phyloP scores from a whole-genome alignment of 768 basidiomycete genomes.

The Hortiboletus campestris region DNA sequence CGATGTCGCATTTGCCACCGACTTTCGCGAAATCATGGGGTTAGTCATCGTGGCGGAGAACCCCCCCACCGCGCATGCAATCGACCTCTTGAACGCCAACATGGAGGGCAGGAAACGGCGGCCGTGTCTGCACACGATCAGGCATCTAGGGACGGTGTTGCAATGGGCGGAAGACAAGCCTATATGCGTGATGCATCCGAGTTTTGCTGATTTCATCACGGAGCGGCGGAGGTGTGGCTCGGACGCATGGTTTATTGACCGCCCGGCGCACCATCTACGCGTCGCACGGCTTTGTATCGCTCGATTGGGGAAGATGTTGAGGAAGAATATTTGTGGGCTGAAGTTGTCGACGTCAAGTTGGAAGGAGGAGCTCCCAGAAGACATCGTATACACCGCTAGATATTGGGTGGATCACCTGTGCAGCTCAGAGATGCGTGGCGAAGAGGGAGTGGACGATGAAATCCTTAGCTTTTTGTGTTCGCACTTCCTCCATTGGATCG shows the following conservation, averaged over 20 bases:
- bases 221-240: slow-evolving; percentile 28
- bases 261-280: slow-evolving; percentile 16
- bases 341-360: slow-evolving; percentile 19
- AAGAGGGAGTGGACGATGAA: slow-evolving; percentile 9
- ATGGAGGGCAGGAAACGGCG: slow-evolving; percentile 12
- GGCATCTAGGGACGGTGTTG: slow-evolving; percentile 25
- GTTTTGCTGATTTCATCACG: slow-evolving; percentile 35
- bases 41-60: slow-evolving; percentile 29
- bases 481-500: slow-evolving; percentile 36
- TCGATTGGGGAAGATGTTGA: slow-evolving; percentile 13
- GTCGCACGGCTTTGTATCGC: slow-evolving; percentile 27
- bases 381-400: slow-evolving; percentile 23
- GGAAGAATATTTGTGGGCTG: slow-evolving; percentile 27
- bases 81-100: slow-evolving; percentile 28
- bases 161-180: slow-evolving; percentile 27
- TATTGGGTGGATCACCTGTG: slow-evolving; percentile 34
- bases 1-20: slow-evolving; percentile 26
- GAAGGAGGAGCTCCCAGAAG: slow-evolving; percentile 21
- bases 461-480: slow-evolving; percentile 19
- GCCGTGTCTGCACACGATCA: slow-evolving; percentile 31
- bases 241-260: slow-evolving; percentile 31
- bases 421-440: slow-evolving; percentile 1
- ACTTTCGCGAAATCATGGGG: slow-evolving; percentile 34
- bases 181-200: slow-evolving; percentile 34
- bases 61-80: slow-evolving; percentile 24